These are phyloP conservation scores for Oxyria digyna DNA, from an alignment of 148 eudicot species.

Conservation along the genomic window DNA sequence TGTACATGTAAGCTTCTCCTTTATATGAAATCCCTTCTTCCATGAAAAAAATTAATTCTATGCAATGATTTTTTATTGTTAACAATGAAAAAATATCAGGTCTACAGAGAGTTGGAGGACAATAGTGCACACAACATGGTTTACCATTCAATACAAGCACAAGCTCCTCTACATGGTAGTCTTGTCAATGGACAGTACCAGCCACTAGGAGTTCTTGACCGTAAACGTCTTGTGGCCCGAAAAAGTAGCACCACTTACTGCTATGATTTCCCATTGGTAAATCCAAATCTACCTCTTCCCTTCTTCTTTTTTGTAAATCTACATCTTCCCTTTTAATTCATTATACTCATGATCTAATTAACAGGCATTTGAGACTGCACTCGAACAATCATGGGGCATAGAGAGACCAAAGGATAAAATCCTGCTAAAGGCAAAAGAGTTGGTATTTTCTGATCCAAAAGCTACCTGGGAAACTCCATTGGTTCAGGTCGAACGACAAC, in stretches of 20 bases:
- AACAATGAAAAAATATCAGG: constrained; percentile 28
- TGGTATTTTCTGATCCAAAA: constrained; percentile 56
- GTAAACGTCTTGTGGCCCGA: constrained; percentile 78
- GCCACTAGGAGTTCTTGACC: constrained; percentile 61
- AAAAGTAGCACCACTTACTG: constrained; percentile 95
- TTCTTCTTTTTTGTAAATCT: too few relatives aligned
- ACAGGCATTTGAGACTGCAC: constrained; percentile 81
- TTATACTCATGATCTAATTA: constrained; percentile 3
- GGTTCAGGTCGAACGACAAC: constrained; percentile 44
- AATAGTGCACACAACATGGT: constrained; percentile 35
- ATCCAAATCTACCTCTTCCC: neutral
- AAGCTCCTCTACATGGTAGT: constrained; percentile 51
- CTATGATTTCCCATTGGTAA: constrained; percentile 93
- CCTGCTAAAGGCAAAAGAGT: constrained; percentile 52
- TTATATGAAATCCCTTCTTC: neutral
- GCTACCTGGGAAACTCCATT: constrained; percentile 80
- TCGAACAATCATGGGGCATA: constrained; percentile 52
- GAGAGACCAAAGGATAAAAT: constrained; percentile 35
- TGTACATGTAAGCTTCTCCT: constrained; percentile 61
- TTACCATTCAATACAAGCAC: constrained; percentile 48
- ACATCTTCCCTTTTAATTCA: neutral
- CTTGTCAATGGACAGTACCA: constrained; percentile 65
- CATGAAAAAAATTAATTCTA: neutral
- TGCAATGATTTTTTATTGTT: constrained; percentile 4
- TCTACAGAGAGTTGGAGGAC: constrained; percentile 83